Conservation (phyloP, 2,329 filamentous ascomycete genomes). For the Dryadomyces quercus-mongolicae region DNA sequence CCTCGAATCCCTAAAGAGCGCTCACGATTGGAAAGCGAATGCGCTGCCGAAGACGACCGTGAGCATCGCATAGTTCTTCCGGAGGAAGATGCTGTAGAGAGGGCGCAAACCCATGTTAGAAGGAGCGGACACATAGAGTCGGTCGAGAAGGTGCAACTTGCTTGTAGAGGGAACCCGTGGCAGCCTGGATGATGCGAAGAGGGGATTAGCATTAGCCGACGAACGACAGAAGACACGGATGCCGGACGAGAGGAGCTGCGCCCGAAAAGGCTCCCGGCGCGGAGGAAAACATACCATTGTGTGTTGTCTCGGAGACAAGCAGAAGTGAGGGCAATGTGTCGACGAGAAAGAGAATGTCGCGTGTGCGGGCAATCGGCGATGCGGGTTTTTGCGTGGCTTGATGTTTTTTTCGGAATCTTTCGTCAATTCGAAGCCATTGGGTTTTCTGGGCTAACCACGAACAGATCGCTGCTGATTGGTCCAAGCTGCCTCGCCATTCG, state of each 20-base stretch:
- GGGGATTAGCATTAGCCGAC: slow-evolving; percentile 9
- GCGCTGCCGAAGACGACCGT: slow-evolving; percentile 74
- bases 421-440: slow-evolving; percentile 13
- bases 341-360: neutral
- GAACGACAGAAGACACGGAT: neutral
- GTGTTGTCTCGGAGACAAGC: neutral
- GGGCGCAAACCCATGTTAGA: slow-evolving; percentile 4
- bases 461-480: slow-evolving; percentile 22
- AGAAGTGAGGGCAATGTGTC: neutral
- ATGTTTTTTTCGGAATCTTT: slow-evolving; percentile 13
- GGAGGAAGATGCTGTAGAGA: slow-evolving; percentile 60
- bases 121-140: neutral
- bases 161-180: slow-evolving; percentile 44
- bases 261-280: too few relatives aligned
- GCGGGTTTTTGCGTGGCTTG: slow-evolving; percentile 12
- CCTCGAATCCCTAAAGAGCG: slow-evolving; percentile 9
- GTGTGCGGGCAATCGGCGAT: neutral
- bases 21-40: slow-evolving; percentile 91
- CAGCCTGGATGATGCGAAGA: slow-evolving; percentile 17
- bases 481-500: slow-evolving; percentile 14
- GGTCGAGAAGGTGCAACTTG: slow-evolving; percentile 23
- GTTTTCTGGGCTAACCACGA: slow-evolving; percentile 10
- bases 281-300: neutral
- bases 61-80: slow-evolving; percentile 80
- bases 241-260: neutral